phyloP scores from a whole-genome alignment of 116 monocot genomes.

The Zostera marina region DNA sequence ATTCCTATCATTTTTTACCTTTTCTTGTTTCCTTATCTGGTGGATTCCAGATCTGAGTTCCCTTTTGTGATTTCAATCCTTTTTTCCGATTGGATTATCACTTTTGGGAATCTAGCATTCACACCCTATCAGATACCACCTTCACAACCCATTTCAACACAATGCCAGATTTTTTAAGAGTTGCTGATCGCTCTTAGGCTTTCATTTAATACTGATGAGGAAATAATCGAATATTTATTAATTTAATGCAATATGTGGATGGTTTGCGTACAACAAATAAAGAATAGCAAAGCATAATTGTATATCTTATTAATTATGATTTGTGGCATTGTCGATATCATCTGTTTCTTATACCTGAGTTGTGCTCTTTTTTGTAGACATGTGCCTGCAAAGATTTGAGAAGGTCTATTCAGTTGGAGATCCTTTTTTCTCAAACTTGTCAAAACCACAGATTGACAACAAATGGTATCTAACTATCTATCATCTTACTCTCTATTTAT shows the following conservation, averaged over 20 bases:
- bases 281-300: neutral
- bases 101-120: too few species aligned
- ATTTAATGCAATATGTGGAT: neutral
- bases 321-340: neutral
- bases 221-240: too few species aligned
- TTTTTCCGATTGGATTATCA: too few species aligned
- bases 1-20: too few species aligned
- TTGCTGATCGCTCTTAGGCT: too few species aligned
- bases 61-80: too few species aligned
- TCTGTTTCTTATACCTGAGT: neutral
- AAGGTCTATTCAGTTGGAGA: slow-evolving; percentile 48
- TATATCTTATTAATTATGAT: neutral
- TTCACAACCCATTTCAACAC: too few species aligned
- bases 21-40: too few species aligned
- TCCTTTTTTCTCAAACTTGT: slow-evolving; percentile 38
- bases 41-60: too few species aligned
- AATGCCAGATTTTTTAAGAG: too few species aligned
- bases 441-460: slow-evolving; percentile 53
- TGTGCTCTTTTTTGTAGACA: slow-evolving; percentile 20
- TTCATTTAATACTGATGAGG: too few species aligned
- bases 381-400: slow-evolving; percentile 55
- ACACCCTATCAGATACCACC: too few species aligned
- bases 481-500: neutral
- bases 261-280: neutral
- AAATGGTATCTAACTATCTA: slow-evolving; percentile 41